phyloP scores from a whole-genome alignment of 2,329 filamentous ascomycete genomes.

The Cryphonectria nitschkei region DNA sequence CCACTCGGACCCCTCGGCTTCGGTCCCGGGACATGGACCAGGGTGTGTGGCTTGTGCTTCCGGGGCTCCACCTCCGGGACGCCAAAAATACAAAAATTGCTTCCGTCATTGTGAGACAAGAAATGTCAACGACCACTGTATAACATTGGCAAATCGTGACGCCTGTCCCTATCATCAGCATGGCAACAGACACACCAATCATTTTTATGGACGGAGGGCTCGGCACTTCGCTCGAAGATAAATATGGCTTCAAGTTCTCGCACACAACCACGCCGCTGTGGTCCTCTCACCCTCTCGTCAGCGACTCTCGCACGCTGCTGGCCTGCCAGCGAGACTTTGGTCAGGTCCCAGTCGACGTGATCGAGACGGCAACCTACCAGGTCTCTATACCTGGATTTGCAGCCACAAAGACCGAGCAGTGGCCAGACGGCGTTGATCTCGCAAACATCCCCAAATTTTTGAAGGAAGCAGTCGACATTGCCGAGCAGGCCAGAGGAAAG shows the following conservation, averaged over 20 bases:
- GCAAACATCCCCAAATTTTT: constrained; percentile 47
- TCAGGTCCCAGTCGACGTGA: constrained; percentile 60
- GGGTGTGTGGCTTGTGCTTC: not conserved
- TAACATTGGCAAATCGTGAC: not conserved
- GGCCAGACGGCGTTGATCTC: constrained; percentile 48
- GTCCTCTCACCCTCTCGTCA: constrained; percentile 68
- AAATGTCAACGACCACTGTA: not conserved
- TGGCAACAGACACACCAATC: constrained; percentile 35
- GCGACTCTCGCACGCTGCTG: constrained; percentile 53
- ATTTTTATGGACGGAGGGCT: constrained; percentile 68
- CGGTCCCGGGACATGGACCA: not conserved
- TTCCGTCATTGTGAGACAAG: not conserved
- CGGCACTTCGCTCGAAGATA: constrained; percentile 66
- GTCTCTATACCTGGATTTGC: constrained; percentile 60
- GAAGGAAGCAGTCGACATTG: constrained; percentile 49
- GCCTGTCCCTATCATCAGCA: not conserved
- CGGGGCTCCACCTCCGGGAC: not conserved
- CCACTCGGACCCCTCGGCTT: not conserved
- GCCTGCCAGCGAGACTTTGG: constrained; percentile 61
- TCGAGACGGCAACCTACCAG: constrained; percentile 72
- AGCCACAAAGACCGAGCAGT: constrained; percentile 48
- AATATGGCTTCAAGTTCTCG: constrained; percentile 57
- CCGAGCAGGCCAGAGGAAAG: constrained; percentile 39
- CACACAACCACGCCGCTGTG: constrained; percentile 60
- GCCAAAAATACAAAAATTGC: not conserved